Evolutionary conservation across 1,139 yeast genomes (phyloP), one percentile per base, ranked within the genome.

Genomic region (Petasospora fabianii): DNA sequence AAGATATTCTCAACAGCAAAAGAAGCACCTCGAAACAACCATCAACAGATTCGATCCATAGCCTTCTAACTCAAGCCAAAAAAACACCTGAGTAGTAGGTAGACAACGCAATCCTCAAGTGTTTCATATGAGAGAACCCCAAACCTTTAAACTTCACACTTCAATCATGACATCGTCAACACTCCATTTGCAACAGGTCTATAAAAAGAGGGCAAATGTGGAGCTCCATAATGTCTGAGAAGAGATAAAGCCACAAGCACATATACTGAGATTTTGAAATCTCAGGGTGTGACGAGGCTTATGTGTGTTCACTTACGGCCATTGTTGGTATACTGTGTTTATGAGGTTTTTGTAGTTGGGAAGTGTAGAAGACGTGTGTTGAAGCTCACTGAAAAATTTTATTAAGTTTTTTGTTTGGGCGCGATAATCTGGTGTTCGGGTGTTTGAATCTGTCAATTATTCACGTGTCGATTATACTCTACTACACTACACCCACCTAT

Each of bases 1-100:
- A 6, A 22, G n/a, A 22, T 5, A 13, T 11, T 13, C 26, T 22
- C n/a, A 22, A 11, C 6, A 22, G 12, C 26, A 22, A 22, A 22
- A 22, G 26, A 22, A 13, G 33, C 79, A 83, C 90, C 83, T 82
- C 77, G 86, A 81, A 83, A 66, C 58, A 62, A 22, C 37, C 29
- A 29, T 34, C 37, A 34, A 34, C 37, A 14, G 16, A 17, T 26
- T 7, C 13, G 17, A 10, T 6, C n/a, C 14, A 26, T 10, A 26
- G 28, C 7, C 14, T 26, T 26, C 28, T n/a, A n/a, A n/a, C n/a
- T n/a, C n/a, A 22, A 11, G 10, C 11, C 26, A 8, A 10, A 20
- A 20, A 20, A 20, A 22, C 26, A 22, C 10, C 12, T 20, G 6
- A 7, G 12, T 22, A 22, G 6, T 12, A 22, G n/a, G n/a, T n/a